Evolutionary conservation across 345 rosid species (phyloP), one percentile per base, ranked within the genome.

Genomic region (Conringia planisiliqua): DNA sequence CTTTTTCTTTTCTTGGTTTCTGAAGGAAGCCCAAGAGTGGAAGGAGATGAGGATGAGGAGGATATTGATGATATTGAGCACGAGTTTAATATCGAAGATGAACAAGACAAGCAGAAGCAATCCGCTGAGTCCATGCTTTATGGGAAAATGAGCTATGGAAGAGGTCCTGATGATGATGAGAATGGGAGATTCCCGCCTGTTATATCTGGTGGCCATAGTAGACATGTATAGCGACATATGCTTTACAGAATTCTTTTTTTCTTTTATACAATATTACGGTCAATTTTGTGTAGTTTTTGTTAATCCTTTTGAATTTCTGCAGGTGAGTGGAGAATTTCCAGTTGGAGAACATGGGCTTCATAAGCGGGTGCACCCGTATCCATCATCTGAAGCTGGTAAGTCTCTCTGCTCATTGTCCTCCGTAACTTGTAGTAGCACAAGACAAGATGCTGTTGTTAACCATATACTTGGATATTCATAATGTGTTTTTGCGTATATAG

Each of bases 1-100:
- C 1, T 35, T 22, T 9, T 46, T 35, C 62, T 26, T 68, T 10
- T 52, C 9, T 62, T 57, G 66, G 57, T 33, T 63, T 11, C 0
- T 50, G 6, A 60, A 93, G 97, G 99, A 74, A 86, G 97, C 43
- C 86, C 97, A 4, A 82, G 99, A 67, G 99, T 95, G 69, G 93
- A 85, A 54, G 97, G 99, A 52, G 99, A 95, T 66, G 99, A 95
- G 4, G 97, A 95, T 65, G 99, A 95, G 71, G 99, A 95, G 72
- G 99, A 89, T 55, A 63, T 86, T 65, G 99, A 95, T 75, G 97
- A 95, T 77, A 89, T 92, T 22, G 99, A 95, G 68, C 87, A 92
- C 7, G 99, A 95, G 73, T 95, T 95, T 83, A 92, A 89, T 54
- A 87, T 95, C 24, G 97, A 90, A 16, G 91, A 90, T 55, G 92